Conservation (phyloP, 2,329 filamentous ascomycete genomes). For the Ophiostoma fasciatum region DNA sequence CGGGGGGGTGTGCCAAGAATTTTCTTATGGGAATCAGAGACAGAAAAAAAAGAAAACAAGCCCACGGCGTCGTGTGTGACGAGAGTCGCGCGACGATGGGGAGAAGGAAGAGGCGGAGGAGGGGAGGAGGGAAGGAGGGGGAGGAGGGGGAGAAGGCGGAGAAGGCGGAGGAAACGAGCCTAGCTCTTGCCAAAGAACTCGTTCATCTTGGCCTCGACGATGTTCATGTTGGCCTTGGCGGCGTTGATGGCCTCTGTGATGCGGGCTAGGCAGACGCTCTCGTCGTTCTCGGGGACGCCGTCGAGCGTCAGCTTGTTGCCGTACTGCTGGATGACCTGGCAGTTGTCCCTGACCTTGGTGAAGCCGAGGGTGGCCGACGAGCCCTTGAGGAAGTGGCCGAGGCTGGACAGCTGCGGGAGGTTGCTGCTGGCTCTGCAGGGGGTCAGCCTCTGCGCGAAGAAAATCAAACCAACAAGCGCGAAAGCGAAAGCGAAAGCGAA, state of each 20-base stretch:
- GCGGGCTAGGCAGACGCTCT: slow-evolving; percentile 50
- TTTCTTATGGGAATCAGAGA: too few relatives aligned
- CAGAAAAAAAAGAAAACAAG: too few relatives aligned
- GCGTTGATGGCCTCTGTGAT: slow-evolving; percentile 55
- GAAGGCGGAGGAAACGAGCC: too few relatives aligned
- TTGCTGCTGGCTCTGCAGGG: slow-evolving; percentile 32
- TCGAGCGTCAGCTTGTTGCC: slow-evolving; percentile 71
- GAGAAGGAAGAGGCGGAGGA: too few relatives aligned
- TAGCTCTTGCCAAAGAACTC: slow-evolving; percentile 41
- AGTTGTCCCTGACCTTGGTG: slow-evolving; percentile 78
- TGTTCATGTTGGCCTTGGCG: slow-evolving; percentile 63
- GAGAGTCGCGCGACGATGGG: too few relatives aligned
- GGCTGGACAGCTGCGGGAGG: slow-evolving; percentile 59
- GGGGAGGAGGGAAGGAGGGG: too few relatives aligned
- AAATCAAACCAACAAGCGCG: too few relatives aligned
- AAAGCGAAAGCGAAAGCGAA: too few relatives aligned
- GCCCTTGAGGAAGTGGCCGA: slow-evolving; percentile 94
- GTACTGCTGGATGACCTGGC: slow-evolving; percentile 92
- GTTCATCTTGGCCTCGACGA: slow-evolving; percentile 55
- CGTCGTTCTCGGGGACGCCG: slow-evolving; percentile 51
- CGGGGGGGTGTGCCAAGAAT: too few relatives aligned
- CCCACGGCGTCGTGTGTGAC: too few relatives aligned
- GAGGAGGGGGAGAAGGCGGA: too few relatives aligned
- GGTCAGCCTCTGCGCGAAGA: slow-evolving; percentile 20
- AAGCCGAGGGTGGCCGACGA: slow-evolving; percentile 90